A percentile compares a stretch with the other conserved stretches of the same genome.
Conservation (phyloP, 768 basidiomycete species). For the Tricholoma bakamatsutake region DNA sequence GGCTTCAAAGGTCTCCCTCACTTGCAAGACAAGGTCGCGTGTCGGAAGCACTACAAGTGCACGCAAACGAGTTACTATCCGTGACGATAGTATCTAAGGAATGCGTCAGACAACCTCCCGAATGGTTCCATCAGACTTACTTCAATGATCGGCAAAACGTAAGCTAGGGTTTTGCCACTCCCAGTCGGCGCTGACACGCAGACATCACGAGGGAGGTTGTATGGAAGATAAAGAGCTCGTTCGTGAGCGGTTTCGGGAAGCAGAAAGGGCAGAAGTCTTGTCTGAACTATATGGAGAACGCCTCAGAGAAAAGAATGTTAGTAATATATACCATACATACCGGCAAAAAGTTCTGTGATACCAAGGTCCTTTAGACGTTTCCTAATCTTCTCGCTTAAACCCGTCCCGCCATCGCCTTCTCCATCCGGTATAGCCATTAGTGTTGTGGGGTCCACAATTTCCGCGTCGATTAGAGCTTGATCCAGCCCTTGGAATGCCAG, state of each 20-base stretch:
- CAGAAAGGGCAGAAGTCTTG: conserved; percentile 77
- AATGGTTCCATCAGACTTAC: conserved; percentile 29
- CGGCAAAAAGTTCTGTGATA: conserved; percentile 84
- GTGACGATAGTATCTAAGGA: conserved; percentile 59
- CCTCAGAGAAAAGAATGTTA: conserved; percentile 1
- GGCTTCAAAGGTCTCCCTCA: conserved; percentile 86
- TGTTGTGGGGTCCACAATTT: conserved; percentile 54
- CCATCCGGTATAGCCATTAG: conserved; percentile 39
- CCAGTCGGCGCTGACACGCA: conserved; percentile 97
- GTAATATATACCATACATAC: conserved; percentile 33
- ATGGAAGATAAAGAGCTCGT: conserved; percentile 57
- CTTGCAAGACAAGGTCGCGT: conserved; percentile 87
- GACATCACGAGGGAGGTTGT: conserved; percentile 66
- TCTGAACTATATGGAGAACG: conserved; percentile 62
- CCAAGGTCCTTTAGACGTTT: conserved; percentile 69
- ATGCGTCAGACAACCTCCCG: not conserved
- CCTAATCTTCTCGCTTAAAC: conserved; percentile 54
- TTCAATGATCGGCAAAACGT: conserved; percentile 89
- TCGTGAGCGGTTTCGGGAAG: conserved; percentile 39
- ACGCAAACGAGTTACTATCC: conserved; percentile 77
- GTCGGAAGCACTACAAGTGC: conserved; percentile 92
- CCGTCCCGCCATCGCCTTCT: conserved; percentile 36
- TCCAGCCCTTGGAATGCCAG: conserved; percentile 79
- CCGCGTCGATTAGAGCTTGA: conserved; percentile 62
- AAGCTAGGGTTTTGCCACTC: conserved; percentile 97